Percentiles rank a stretch among this genome's conserved stretches.
phyloP scores from a whole-genome alignment of 441 rosid species.

The Dalechampia spathulata region DNA sequence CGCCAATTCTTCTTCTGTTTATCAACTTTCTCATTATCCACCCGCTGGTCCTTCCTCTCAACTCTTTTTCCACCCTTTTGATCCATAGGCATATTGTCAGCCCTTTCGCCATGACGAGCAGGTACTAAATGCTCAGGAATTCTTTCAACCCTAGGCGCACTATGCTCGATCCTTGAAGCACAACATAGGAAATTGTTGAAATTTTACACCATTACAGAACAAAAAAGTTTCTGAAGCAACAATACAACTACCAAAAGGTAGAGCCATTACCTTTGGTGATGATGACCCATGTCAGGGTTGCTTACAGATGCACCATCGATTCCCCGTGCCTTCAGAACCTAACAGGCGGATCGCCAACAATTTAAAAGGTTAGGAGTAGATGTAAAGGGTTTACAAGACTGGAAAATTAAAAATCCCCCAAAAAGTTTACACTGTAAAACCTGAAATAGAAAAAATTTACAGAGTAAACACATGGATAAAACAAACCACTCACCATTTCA shows the following conservation, averaged over 20 bases:
- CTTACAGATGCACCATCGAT: conserved; percentile 33
- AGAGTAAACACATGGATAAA: neutral
- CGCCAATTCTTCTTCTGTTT: conserved; percentile 56
- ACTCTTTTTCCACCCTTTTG: conserved; percentile 39
- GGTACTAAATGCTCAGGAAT: conserved; percentile 29
- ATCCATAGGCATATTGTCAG: conserved; percentile 33
- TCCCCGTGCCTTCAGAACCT: conserved; percentile 79
- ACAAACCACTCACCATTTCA: conserved; percentile 53
- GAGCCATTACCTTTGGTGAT: conserved; percentile 20
- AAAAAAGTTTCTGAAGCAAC: too few species aligned
- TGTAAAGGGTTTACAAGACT: neutral
- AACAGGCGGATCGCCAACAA: conserved; percentile 16
- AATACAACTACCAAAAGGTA: neutral
- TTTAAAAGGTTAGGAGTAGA: neutral
- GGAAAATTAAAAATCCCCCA: neutral
- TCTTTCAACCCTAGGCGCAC: conserved; percentile 36
- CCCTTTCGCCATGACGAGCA: conserved; percentile 27
- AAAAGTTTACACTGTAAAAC: too few species aligned
- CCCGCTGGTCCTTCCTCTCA: conserved; percentile 44
- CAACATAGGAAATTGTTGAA: neutral
- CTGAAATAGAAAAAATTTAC: too few species aligned
- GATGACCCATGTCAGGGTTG: conserved; percentile 35
- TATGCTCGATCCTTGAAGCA: conserved; percentile 38
- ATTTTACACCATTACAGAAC: neutral
- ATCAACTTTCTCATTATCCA: conserved; percentile 41